Evolutionary conservation across 2,329 filamentous ascomycete species (phyloP), one percentile per base, ranked within the genome.

Genomic region (Fusarium guadeloupense): DNA sequence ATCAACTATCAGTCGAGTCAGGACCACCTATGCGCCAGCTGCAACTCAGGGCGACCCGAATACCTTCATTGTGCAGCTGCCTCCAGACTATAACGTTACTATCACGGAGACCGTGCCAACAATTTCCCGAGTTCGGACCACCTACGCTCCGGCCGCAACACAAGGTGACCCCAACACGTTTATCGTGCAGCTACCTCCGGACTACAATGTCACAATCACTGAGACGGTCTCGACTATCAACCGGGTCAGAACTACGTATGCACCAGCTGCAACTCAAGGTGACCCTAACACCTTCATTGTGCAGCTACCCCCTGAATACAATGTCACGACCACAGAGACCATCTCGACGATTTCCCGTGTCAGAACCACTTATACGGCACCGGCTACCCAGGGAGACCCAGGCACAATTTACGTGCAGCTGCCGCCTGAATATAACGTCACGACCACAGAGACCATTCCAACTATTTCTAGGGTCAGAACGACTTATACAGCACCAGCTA

Each of bases 211-310:
- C 1, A 61, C 57, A 0, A 45, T 35, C 2, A 59, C 57, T 3
- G 14, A 41, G 17, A 59, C 45, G 1, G 30, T 43, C 25, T 42
- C 40, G 9, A 33, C 47, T 2, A 59, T 59, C 6, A 58, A 12
- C 3, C 14, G 41, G 1, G 26, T 39, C 2, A 48, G 41, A 2
- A 62, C 59, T 0, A 54, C 46, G 0, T 62, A 59, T 35, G 35
- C 31, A 13, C 41, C 57, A 3, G 45, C 58, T 1, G 58, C 21
- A 4, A 45, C 30, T 2, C 51, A 40, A 9, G 59, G 57, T 2
- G 59, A 62, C 8, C 51, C 59, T 2, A 46, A 43, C 8, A 62
- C 59, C 4, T 41, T 62, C 6, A 14, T 44, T 2, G 9, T 62
- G 3, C 41, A 62, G 6, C 30, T 57, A 3, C 59, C 59, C 12